Base-by-base conservation (phyloP, 306 rosid genomes). In the Malus sieversii region DNA sequence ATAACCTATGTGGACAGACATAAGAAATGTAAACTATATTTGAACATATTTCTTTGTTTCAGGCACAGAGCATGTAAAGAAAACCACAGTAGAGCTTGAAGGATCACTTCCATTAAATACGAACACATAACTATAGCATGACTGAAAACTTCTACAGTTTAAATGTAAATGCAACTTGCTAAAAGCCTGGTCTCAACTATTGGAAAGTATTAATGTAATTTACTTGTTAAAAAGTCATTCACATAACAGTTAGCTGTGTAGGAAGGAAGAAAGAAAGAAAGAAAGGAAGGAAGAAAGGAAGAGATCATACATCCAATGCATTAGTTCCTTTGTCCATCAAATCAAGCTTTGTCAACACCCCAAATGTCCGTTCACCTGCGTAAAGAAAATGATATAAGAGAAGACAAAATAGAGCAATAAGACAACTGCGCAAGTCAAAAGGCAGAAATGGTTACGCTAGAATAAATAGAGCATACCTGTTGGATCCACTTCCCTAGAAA, bases 281-380 rank as follows among this genome's bases (percentile, higher is more conserved):
- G 55, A 9, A 13, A 66, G 53, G 53, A 35, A 42, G 33, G 12
- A 45, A 79, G 77, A 48, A 18, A 40, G 55, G 71, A 72, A 72
- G 53, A 70, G 23, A 71, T 70, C 82, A 79, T 87, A 93, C 98
- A 74, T 93, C 98, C 78, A 89, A 77, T 3, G 98, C 97, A 76
- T 90, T 90, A 61, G 98, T 93, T 86, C 98, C 98, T 82, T 93
- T 93, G 86, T 93, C 98, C 98, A 93, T 93, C 88, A 93, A 88
- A 86, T 93, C 98, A 72, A 93, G 87, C 85, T 93, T 93, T 58
- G 98, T 93, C 88, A 93, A 74, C 77, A 93, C 98, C 55, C 98
- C 98, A 87, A 93, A 93, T 65, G 98, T 93, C 40, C 98, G 80
- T 29, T 93, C 95, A 72, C 97, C 98, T 93, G 73, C 62, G 32